Evolutionary conservation across 306 rosid species (phyloP).

Genomic region (Pyrus pyrifolia): DNA sequence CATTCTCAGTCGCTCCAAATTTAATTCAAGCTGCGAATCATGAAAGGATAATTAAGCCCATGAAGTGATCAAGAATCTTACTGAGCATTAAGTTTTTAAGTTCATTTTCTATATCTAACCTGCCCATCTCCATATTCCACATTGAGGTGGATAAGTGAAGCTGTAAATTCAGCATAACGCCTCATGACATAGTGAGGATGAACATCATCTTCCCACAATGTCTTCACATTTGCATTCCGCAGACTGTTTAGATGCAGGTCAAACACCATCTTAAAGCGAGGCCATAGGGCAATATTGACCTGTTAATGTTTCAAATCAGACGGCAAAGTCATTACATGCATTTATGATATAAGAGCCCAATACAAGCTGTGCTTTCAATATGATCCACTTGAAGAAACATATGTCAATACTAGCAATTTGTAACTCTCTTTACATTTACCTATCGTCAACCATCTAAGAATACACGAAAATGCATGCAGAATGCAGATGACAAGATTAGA

Average conservation of each 20-base stretch:
- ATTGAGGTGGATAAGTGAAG: conserved; percentile 84
- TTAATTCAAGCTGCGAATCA: conserved; percentile 74
- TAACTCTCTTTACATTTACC: neutral
- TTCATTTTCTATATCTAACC: conserved; percentile 38
- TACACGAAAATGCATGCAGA: neutral
- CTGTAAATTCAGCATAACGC: conserved; percentile 97
- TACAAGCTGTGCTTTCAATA: neutral
- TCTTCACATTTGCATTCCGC: conserved; percentile 75
- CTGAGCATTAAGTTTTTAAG: neutral
- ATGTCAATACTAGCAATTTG: neutral
- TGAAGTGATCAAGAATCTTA: conserved; percentile 9
- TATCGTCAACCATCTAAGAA: neutral
- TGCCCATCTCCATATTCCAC: conserved; percentile 92
- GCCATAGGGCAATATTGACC: conserved; percentile 93
- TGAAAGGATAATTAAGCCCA: neutral
- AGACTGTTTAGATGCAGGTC: conserved; percentile 94
- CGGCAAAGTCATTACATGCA: neutral
- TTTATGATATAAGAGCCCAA: neutral
- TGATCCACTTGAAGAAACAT: neutral
- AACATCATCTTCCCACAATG: conserved; percentile 96
- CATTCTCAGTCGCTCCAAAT: conserved; percentile 89
- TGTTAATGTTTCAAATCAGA: conserved; percentile 21
- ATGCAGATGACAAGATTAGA: neutral
- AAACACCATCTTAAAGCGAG: conserved; percentile 94
- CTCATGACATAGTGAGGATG: conserved; percentile 98